These are phyloP conservation scores for Aspergillus tamarii DNA, from an alignment of 2,329 filamentous ascomycete species.

Conservation along the genomic window DNA sequence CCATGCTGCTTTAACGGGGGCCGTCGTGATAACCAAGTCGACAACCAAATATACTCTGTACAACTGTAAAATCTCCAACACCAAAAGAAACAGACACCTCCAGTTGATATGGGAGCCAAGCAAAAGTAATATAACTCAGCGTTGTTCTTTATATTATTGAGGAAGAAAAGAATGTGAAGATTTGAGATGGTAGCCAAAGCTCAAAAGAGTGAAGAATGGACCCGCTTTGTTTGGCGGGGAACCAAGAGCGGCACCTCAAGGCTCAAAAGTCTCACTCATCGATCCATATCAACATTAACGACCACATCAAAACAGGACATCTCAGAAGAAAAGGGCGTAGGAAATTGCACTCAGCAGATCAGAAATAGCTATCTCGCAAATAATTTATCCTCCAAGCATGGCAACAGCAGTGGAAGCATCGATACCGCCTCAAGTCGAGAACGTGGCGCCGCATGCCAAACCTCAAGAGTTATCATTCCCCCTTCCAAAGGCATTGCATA, in stretches of 20 bases:
- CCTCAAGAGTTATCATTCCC: conserved; percentile 61
- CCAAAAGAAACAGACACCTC: not conserved
- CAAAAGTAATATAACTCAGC: not conserved
- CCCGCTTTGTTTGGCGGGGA: conserved; percentile 6
- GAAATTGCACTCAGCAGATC: not conserved
- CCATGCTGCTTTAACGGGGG: conserved; percentile 9
- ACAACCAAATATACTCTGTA: not conserved
- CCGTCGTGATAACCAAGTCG: not conserved
- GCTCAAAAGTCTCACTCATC: not conserved
- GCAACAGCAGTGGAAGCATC: conserved; percentile 15
- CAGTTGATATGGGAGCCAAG: not conserved
- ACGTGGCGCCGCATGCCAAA: conserved; percentile 34
- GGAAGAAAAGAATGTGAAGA: not conserved
- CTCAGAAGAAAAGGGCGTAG: not conserved
- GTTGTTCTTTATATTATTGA: not conserved
- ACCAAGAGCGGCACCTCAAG: conserved; percentile 4
- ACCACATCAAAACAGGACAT: not conserved
- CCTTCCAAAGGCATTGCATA: conserved; percentile 59
- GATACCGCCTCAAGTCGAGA: conserved; percentile 20
- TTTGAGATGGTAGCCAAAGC: not conserved
- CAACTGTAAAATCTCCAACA: not conserved
- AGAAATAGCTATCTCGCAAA: not conserved
- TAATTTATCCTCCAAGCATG: conserved; percentile 14
- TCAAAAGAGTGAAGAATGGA: not conserved
- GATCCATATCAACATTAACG: not conserved